These are phyloP conservation scores for Cercospora zeina DNA, from an alignment of 2,329 filamentous ascomycete species.

Conservation along the genomic window DNA sequence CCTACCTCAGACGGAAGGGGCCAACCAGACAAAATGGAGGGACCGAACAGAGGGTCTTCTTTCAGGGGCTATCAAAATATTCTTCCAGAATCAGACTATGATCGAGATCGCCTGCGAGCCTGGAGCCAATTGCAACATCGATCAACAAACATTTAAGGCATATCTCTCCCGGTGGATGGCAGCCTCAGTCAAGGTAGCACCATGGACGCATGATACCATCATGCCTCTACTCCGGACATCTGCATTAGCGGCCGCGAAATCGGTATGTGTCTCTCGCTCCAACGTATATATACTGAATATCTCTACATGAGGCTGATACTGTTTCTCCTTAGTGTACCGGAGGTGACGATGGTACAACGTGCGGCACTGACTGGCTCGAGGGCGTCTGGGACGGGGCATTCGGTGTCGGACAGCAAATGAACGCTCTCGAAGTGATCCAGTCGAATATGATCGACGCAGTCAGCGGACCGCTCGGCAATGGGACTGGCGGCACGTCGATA, in stretches of 20 bases:
- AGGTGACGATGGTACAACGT: constrained; percentile 48
- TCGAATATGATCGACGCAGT: constrained; percentile 45
- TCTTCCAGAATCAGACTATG: constrained; percentile 48
- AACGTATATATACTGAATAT: background rate
- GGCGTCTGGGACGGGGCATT: constrained; percentile 48
- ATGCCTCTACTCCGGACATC: constrained; percentile 55
- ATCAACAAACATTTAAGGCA: constrained; percentile 49
- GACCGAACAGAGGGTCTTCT: constrained; percentile 32
- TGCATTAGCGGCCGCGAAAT: constrained; percentile 56
- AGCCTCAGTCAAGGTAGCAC: constrained; percentile 58
- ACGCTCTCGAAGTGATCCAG: constrained; percentile 55
- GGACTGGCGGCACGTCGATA: constrained; percentile 49
- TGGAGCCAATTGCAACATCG: constrained; percentile 46
- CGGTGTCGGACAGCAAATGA: constrained; percentile 61
- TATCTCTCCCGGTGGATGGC: constrained; percentile 57
- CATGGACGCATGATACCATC: constrained; percentile 55
- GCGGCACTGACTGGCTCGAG: constrained; percentile 48
- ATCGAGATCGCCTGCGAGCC: constrained; percentile 50
- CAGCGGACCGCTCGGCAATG: constrained; percentile 48
- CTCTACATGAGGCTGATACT: background rate
- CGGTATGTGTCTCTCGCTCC: constrained; percentile 24
- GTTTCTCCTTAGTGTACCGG: constrained; percentile 49
- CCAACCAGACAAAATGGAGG: constrained; percentile 28
- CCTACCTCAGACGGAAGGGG: constrained; percentile 30
- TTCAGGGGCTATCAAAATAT: constrained; percentile 39